Evolutionary conservation across 1,284 basidiomycete genomes (phyloP), one percentile per base, ranked within the genome.

Genomic region (Golubevia sp.): DNA sequence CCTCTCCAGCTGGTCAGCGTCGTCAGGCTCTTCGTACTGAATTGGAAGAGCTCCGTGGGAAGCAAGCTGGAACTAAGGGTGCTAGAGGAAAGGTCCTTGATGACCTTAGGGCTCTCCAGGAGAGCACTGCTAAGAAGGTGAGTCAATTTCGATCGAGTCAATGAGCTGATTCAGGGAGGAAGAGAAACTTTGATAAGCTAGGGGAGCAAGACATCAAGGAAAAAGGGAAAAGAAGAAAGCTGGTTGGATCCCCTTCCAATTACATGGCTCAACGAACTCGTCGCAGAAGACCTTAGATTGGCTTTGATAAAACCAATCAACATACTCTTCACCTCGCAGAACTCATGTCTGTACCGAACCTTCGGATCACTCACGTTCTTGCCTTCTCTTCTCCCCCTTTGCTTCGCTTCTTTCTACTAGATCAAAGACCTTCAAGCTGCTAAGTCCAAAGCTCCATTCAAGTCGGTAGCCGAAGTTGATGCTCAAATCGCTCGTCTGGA

Each of bases 341-440:
- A n/a, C n/a, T n/a, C n/a, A n/a, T n/a, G n/a, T n/a, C n/a, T n/a
- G n/a, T n/a, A n/a, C n/a, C n/a, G n/a, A n/a, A n/a, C n/a, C n/a
- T n/a, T n/a, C n/a, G n/a, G n/a, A n/a, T n/a, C n/a, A n/a, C n/a
- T n/a, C n/a, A n/a, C n/a, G n/a, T n/a, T n/a, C n/a, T n/a, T n/a
- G n/a, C n/a, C 26, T n/a, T 27, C 15, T 26, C 27, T 38, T 51
- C 2, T 21, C 44, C 11, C 25, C 6, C 11, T 2, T 21, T 20
- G 25, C 13, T 24, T n/a, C 51, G 3, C 27, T 58, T 44, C 26
- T 58, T 21, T 15, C 54, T 53, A 34, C 11, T 70, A 94, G 92
- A 88, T 92, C 82, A 95, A 96, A 85, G 93, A 94, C 75, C 87
- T 97, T 67, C 91, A 97, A 82, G 88, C 91, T 44, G 88, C 91